phyloP scores from a whole-genome alignment of 2,329 filamentous ascomycete genomes.

The Xylariomycetidae sp. region DNA sequence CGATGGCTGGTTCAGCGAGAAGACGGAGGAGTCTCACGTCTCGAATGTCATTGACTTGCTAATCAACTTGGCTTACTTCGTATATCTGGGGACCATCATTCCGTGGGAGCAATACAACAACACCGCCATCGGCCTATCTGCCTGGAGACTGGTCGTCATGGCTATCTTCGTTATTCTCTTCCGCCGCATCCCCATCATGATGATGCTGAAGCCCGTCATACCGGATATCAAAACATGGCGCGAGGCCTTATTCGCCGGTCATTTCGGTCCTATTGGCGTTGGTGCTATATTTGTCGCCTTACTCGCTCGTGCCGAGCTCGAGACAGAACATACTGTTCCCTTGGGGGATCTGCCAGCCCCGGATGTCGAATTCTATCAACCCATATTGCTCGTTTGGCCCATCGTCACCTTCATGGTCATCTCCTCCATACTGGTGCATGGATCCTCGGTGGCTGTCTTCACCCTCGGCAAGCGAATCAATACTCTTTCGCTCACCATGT shows the following conservation, averaged over 20 bases:
- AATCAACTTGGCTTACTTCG: constrained; percentile 96
- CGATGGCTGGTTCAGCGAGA: constrained; percentile 97
- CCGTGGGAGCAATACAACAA: constrained; percentile 92
- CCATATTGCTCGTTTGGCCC: constrained; percentile 89
- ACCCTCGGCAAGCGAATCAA: constrained; percentile 98
- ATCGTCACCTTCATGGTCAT: constrained; percentile 93
- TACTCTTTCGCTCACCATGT: constrained; percentile 90
- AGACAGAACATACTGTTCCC: constrained; percentile 71
- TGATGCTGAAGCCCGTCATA: constrained; percentile 84
- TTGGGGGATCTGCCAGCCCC: constrained; percentile 55
- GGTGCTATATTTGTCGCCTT: constrained; percentile 96
- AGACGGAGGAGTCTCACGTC: constrained; percentile 97
- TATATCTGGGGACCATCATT: constrained; percentile 95
- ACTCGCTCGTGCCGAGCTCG: constrained; percentile 85
- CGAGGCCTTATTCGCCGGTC: constrained; percentile 91
- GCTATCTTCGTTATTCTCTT: constrained; percentile 93
- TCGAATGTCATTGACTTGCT: constrained; percentile 98
- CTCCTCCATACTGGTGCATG: constrained; percentile 89
- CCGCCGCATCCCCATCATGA: constrained; percentile 92
- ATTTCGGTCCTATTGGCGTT: constrained; percentile 96
- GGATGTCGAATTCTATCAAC: constrained; percentile 54
- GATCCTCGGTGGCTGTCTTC: constrained; percentile 97
- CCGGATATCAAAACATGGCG: constrained; percentile 98
- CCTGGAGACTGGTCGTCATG: constrained; percentile 91
- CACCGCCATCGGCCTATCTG: constrained; percentile 65